Conservation (phyloP, 306 rosid species). For the Geum urbanum region DNA sequence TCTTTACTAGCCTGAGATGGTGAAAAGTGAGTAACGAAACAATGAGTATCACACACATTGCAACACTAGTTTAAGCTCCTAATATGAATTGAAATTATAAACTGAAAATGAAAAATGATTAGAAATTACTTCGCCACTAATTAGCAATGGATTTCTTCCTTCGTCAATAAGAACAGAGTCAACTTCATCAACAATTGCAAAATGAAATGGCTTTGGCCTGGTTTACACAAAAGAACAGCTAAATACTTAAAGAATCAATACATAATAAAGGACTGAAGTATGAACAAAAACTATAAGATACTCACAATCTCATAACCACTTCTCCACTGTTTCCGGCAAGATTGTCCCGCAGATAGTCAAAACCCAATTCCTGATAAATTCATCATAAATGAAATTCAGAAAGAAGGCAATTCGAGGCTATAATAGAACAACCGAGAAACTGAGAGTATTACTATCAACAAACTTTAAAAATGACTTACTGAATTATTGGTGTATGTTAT, state of each 20-base stretch:
- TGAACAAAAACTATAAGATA: constrained; percentile 19
- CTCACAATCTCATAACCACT: constrained; percentile 97
- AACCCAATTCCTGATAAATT: constrained; percentile 81
- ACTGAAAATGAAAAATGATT: constrained; percentile 1
- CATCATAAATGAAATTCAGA: constrained; percentile 23
- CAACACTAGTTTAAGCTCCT: constrained; percentile 7
- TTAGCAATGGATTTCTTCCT: constrained; percentile 95
- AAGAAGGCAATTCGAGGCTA: neutral
- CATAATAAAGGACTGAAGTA: neutral
- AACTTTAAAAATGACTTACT: constrained; percentile 46
- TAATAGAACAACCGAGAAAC: neutral
- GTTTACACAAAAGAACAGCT: constrained; percentile 25
- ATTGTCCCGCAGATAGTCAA: constrained; percentile 93
- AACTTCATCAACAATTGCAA: constrained; percentile 97
- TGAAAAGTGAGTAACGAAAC: neutral
- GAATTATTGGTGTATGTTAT: constrained; percentile 92
- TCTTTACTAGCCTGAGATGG: constrained; percentile 76
- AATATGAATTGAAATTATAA: constrained; percentile 17
- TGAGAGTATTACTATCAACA: neutral
- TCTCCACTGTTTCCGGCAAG: constrained; percentile 79
- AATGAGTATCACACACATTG: neutral
- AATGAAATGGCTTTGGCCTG: constrained; percentile 98
- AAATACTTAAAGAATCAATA: neutral
- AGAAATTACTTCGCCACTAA: constrained; percentile 79
- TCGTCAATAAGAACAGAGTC: constrained; percentile 95